Percentiles rank a stretch among this genome's conserved stretches.
These are phyloP conservation scores for Nepenthes mirabilis DNA, from an alignment of 148 eudicot genomes.

Conservation along the genomic window DNA sequence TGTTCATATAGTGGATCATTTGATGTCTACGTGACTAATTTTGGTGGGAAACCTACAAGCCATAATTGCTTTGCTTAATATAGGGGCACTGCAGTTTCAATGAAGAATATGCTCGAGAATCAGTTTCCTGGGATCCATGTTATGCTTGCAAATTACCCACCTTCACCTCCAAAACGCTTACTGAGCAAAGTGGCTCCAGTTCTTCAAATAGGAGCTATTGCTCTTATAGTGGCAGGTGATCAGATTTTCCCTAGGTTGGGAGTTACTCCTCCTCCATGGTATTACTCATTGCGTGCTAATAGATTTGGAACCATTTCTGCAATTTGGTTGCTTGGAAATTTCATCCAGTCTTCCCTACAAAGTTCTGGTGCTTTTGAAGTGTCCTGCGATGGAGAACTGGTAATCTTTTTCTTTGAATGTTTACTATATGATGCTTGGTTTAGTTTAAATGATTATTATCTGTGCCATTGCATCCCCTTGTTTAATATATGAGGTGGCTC, in stretches of 20 bases:
- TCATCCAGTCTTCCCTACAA: slow-evolving; percentile 66
- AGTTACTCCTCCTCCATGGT: slow-evolving; percentile 88
- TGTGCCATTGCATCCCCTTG: no score
- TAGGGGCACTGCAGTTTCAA: slow-evolving; percentile 78
- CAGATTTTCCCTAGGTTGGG: slow-evolving; percentile 93
- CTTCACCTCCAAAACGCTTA: slow-evolving; percentile 83
- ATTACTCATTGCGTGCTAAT: slow-evolving; percentile 66
- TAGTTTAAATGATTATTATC: no score
- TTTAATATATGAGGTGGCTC: no score
- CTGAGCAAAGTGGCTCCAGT: slow-evolving; percentile 73
- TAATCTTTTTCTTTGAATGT: slow-evolving; percentile 14
- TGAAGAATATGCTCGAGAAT: slow-evolving; percentile 91
- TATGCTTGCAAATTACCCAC: slow-evolving; percentile 77
- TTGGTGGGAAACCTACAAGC: no score
- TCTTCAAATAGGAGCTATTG: slow-evolving; percentile 66
- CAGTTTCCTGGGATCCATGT: slow-evolving; percentile 71
- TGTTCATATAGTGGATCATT: no score
- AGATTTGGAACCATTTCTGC: slow-evolving; percentile 91
- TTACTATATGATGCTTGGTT: background rate
- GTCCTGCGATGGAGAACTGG: slow-evolving; percentile 56
- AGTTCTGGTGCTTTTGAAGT: slow-evolving; percentile 98
- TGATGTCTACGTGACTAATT: no score
- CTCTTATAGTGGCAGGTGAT: slow-evolving; percentile 70
- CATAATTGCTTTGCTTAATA: no score
- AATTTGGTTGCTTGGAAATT: slow-evolving; percentile 88